Conservation (phyloP, 345 rosid genomes). For the Rhodamnia argentea region DNA sequence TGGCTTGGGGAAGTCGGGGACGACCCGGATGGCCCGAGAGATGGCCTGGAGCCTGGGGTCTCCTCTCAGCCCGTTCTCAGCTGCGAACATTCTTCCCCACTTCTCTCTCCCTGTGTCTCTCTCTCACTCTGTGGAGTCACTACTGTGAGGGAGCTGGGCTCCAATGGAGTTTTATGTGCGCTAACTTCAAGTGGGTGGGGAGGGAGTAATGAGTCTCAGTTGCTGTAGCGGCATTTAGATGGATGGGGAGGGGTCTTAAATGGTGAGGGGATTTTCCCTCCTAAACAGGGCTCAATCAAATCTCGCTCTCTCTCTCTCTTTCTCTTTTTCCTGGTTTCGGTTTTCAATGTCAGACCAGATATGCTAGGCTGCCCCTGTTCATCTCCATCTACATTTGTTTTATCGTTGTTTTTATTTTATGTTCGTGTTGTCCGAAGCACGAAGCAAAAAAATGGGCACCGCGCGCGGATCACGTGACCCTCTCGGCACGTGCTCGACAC, state of each 20-base stretch:
- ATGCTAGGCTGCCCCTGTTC: not conserved
- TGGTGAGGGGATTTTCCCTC: not conserved
- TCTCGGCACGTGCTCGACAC: not conserved
- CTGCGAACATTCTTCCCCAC: constrained; percentile 39
- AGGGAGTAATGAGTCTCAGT: not conserved
- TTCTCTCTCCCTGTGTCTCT: not conserved
- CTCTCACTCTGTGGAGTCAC: not conserved
- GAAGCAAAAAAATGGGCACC: not conserved
- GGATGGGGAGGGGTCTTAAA: not conserved
- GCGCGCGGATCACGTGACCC: not conserved
- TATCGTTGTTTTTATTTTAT: not conserved
- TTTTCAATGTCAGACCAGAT: constrained; percentile 8
- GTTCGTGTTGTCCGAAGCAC: constrained; percentile 39
- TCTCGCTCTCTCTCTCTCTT: too few relatives aligned
- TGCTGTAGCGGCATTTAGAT: not conserved
- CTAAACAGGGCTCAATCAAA: constrained; percentile 7
- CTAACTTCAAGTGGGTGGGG: not conserved
- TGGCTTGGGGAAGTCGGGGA: constrained; percentile 70
- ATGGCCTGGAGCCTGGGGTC: constrained; percentile 64
- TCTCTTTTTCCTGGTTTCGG: not conserved
- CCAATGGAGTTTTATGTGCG: not conserved
- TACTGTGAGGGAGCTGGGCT: not conserved
- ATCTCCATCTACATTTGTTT: not conserved
- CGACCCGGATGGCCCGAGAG: constrained; percentile 56
- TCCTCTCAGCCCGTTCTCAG: constrained; percentile 66